Evolutionary conservation across 371 early-diverging fungal species (phyloP), one percentile per base, ranked within the genome.

Genomic region (Lichtheimia corymbifera): DNA sequence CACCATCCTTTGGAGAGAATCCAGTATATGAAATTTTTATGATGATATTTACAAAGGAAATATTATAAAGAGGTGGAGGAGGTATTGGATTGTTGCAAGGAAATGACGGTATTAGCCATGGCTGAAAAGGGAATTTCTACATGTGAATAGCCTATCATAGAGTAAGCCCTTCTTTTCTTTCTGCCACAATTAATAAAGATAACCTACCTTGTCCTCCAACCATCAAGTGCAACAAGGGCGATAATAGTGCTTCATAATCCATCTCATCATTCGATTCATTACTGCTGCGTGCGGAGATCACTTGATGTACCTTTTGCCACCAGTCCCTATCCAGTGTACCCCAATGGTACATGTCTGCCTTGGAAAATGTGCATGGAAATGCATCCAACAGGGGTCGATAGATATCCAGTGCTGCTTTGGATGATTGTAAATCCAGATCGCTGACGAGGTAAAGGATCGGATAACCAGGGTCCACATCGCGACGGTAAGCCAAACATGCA

Each of bases 121-220:
- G 35, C 35, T 0, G 35, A 35, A 11, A 35, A 35, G 35, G 78
- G 78, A 22, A 74, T 68, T 53, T 77, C 78, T 50, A 77, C 74
- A 55, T 74, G 74, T 14, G 78, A 77, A 58, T 77, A 77, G 13
- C 67, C 74, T 77, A 66, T 17, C 14, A 22, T 30, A 47, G 30
- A 14, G 14, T 27, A 35, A 47, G 3, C 7, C 55, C 40, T 17
- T 22, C 2, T 22, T 22, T 22, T 2, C 22, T 22, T 30, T 7
- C n/a, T 14, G 11, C 53, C 9, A 9, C 45, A 28, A 17, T 2
- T 43, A 57, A 47, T 44, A 15, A 22, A 49, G 28, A 20, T 4
- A 28, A n/a, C 25, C 62, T 73, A 77, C 77, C 78, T 72, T 74
- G 67, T 43, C 67, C 62, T 49, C 72, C 74, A 50, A 77, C 63